A percentile compares a stretch with the other conserved stretches of the same genome.
phyloP scores from a whole-genome alignment of 2,329 filamentous ascomycete genomes.

The Phaeoacremonium minimum region DNA sequence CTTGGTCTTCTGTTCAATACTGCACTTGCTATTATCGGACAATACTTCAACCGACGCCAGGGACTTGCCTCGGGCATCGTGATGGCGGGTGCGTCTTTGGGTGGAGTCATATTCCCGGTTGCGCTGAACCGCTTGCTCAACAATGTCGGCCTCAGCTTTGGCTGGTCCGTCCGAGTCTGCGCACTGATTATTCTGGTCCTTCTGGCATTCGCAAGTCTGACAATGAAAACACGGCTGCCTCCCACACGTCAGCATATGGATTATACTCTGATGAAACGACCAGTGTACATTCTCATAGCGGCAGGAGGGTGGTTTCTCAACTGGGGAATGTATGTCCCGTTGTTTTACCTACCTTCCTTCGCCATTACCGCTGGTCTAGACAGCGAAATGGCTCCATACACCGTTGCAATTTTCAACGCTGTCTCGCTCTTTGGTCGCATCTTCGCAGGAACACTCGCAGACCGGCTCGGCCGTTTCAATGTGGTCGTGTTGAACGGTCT shows the following conservation, averaged over 20 bases:
- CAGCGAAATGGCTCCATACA: conserved; percentile 55
- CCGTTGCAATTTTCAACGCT: conserved; percentile 62
- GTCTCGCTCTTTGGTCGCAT: conserved; percentile 54
- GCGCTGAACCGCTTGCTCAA: conserved; percentile 10
- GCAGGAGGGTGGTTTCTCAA: conserved; percentile 11
- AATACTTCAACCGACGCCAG: conserved; percentile 17
- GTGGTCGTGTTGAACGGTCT: conserved; percentile 62
- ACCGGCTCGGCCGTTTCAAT: conserved; percentile 33
- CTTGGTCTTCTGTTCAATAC: conserved; percentile 29
- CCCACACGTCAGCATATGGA: conserved; percentile 8
- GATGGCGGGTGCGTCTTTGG: conserved; percentile 13
- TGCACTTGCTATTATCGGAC: conserved; percentile 15
- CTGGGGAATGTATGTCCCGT: conserved; percentile 26
- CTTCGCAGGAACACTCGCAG: conserved; percentile 50
- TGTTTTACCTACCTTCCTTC: conserved; percentile 58
- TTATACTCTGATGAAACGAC: conserved; percentile 29
- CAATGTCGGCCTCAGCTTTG: conserved; percentile 11
- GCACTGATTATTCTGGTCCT: conserved; percentile 23
- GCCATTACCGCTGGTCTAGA: conserved; percentile 48
- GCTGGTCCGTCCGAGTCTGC: conserved; percentile 13
- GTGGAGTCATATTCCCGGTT: conserved; percentile 15
- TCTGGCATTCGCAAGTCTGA: conserved; percentile 22
- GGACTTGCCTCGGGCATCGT: conserved; percentile 16
- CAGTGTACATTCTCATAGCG: conserved; percentile 8
- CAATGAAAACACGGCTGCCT: conserved; percentile 11